These are phyloP conservation scores for Boehmeria nivea DNA, from an alignment of 306 rosid genomes.

Conservation along the genomic window DNA sequence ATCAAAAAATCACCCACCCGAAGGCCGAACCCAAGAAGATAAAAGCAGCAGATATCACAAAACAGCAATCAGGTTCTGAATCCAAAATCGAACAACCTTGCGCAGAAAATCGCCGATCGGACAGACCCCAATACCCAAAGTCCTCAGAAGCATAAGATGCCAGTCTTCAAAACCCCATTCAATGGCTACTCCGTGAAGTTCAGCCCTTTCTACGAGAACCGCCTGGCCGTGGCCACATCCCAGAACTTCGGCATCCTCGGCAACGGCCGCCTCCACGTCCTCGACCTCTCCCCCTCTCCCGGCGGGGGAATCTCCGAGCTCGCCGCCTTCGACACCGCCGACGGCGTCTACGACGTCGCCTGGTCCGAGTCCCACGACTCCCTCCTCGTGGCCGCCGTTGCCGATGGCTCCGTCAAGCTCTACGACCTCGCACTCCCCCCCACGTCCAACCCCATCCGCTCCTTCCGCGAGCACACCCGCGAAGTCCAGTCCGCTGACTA, in stretches of 20 bases:
- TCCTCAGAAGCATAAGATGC: too few species aligned
- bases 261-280: constrained; percentile 88
- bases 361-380: constrained; percentile 97
- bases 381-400: constrained; percentile 76
- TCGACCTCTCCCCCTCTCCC: constrained; percentile 49
- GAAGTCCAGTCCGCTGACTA: constrained; percentile 78
- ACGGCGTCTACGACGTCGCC: constrained; percentile 77
- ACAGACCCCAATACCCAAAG: too few species aligned
- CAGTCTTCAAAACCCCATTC: constrained; percentile 85
- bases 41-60: too few species aligned
- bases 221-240: constrained; percentile 89
- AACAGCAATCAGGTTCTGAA: too few species aligned
- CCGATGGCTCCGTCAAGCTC: constrained; percentile 90
- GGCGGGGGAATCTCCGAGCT: constrained; percentile 40
- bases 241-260: constrained; percentile 96
- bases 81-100: too few species aligned
- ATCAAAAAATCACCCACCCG: too few species aligned
- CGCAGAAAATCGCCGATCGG: not conserved
- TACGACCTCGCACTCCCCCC: constrained; percentile 78
- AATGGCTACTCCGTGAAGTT: constrained; percentile 93
- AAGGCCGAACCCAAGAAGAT: too few species aligned
- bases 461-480: constrained; percentile 85
- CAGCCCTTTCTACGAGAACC: constrained; percentile 93
- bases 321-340: constrained; percentile 78
- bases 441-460: constrained; percentile 72